Evolutionary conservation across 75 land plant genomes (phyloP).

Genomic region (Selaginella moellendorffii): DNA sequence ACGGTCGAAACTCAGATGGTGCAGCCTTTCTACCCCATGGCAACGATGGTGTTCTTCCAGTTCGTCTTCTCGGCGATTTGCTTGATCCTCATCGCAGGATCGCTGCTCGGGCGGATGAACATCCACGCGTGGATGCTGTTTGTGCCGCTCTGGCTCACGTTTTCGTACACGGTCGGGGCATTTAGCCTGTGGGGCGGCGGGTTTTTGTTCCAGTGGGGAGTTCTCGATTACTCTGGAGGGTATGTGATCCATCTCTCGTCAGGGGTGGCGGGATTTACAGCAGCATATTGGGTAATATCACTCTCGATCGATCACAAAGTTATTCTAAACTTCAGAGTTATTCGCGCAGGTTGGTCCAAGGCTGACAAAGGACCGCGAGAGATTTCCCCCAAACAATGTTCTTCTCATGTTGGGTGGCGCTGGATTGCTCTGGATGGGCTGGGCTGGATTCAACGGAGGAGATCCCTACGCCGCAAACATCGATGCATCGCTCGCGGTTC

Average conservation of each 20-base stretch:
- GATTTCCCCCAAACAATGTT: constrained; percentile 21
- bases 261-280: constrained; percentile 38
- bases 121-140: constrained; percentile 53
- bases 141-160: constrained; percentile 55
- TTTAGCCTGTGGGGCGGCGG: constrained; percentile 37
- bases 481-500: constrained; percentile 13
- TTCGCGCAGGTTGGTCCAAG: constrained; percentile 21
- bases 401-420: constrained; percentile 21
- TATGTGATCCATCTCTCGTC: constrained; percentile 48
- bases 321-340: constrained; percentile 24
- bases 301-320: constrained; percentile 21
- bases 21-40: constrained; percentile 21
- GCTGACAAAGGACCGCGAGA: constrained; percentile 12
- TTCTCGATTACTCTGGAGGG: constrained; percentile 41
- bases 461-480: constrained; percentile 9
- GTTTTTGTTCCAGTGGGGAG: constrained; percentile 24
- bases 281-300: constrained; percentile 42
- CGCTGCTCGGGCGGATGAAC: constrained; percentile 47
- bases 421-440: constrained; percentile 26
- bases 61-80: constrained; percentile 33
- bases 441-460: constrained; percentile 25
- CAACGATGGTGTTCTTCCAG: constrained; percentile 32
- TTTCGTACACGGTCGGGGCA: constrained; percentile 41
- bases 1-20: constrained; percentile 15
- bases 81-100: constrained; percentile 27